Conservation (phyloP, 192 early-diverging fungal genomes). For the Gonapodya sp. region DNA sequence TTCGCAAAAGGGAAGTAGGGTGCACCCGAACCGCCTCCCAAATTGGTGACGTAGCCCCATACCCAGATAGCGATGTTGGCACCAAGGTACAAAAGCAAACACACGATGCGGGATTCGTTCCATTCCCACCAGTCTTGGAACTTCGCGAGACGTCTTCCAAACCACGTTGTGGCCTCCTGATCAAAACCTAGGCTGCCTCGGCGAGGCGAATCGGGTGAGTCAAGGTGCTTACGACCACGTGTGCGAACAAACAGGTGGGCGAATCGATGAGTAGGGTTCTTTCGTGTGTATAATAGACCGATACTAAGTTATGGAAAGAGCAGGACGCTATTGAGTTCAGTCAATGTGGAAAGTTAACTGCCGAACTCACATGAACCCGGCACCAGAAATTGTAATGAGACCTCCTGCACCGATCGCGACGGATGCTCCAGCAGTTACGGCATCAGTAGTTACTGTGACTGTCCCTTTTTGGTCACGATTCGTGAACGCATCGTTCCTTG, state of each 20-base stretch:
- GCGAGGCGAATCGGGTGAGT: not conserved
- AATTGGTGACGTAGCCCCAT: constrained; percentile 18
- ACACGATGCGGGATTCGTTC: constrained; percentile 17
- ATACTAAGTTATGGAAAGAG: not conserved
- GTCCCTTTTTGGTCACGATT: constrained; percentile 25
- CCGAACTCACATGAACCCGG: constrained; percentile 12
- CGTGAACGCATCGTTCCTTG: constrained; percentile 24
- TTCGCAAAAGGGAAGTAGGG: constrained; percentile 26
- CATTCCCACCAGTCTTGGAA: constrained; percentile 20
- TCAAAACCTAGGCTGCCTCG: not conserved
- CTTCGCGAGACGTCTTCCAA: not conserved
- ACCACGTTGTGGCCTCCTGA: not conserved
- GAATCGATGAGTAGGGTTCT: not conserved
- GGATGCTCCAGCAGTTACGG: constrained; percentile 8
- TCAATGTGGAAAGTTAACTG: not conserved
- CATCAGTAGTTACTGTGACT: constrained; percentile 17
- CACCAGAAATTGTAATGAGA: constrained; percentile 4
- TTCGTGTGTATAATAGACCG: not conserved
- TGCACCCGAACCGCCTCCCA: constrained; percentile 1
- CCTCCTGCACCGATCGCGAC: constrained; percentile 16
- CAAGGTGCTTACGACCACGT: not conserved
- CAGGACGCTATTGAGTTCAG: not conserved
- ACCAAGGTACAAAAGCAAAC: constrained; percentile 13
- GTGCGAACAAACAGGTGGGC: not conserved
- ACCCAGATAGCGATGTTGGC: constrained; percentile 20